Conservation (phyloP, 1,284 basidiomycete species). For the Ceraceosorus bombacis region DNA sequence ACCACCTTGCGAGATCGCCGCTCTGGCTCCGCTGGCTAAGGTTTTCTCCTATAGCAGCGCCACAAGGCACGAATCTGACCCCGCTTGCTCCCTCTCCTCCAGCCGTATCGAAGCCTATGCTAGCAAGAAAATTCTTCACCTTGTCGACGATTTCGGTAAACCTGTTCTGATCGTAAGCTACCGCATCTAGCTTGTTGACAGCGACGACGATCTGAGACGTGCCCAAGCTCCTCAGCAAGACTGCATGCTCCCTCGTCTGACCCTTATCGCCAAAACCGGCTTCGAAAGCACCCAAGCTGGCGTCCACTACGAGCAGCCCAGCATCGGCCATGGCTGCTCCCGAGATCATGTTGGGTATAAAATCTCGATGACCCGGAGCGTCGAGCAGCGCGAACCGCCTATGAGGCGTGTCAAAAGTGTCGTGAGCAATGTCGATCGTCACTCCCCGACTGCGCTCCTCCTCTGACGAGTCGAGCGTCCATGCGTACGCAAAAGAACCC, state of each 20-base stretch:
- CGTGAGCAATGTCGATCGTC: conserved; percentile 91
- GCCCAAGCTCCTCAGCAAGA: conserved; percentile 87
- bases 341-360: conserved; percentile 98
- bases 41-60: conserved; percentile 83
- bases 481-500: conserved; percentile 92
- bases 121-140: conserved; percentile 71
- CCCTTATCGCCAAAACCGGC: conserved; percentile 88
- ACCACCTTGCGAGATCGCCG: conserved; percentile 63
- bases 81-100: conserved; percentile 53
- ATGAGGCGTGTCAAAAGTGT: conserved; percentile 68
- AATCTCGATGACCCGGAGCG: conserved; percentile 93
- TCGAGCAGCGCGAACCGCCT: conserved; percentile 84
- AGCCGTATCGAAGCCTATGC: conserved; percentile 67
- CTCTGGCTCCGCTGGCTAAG: conserved; percentile 58
- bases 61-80: conserved; percentile 78
- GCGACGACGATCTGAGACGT: conserved; percentile 86
- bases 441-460: conserved; percentile 88
- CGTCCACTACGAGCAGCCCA: conserved; percentile 88
- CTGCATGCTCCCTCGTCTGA: conserved; percentile 91
- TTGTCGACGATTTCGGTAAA: conserved; percentile 74
- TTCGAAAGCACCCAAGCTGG: conserved; percentile 84
- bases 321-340: conserved; percentile 95
- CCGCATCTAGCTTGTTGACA: conserved; percentile 80
- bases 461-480: conserved; percentile 85
- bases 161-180: conserved; percentile 65